Evolutionary conservation across 768 basidiomycete species (phyloP).

Genomic region (Leccinum longicurvipes): DNA sequence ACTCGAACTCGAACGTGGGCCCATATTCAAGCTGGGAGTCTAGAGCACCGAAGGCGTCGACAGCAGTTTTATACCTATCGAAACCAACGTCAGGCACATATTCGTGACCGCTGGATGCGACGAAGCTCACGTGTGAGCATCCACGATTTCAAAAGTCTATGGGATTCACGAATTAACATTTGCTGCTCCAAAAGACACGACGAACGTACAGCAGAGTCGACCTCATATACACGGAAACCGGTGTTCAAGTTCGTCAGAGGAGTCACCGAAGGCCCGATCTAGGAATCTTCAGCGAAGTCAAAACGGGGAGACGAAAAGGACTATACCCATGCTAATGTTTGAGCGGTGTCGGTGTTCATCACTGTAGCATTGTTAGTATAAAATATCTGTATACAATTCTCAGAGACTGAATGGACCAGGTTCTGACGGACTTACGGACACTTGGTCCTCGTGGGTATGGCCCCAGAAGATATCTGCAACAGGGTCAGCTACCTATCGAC

Average conservation of each 20-base stretch:
- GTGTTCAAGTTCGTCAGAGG: slow-evolving; percentile 70
- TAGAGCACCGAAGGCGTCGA: slow-evolving; percentile 53
- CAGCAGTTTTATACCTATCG: slow-evolving; percentile 61
- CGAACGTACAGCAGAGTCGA: slow-evolving; percentile 51
- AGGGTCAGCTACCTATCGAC: slow-evolving; percentile 7
- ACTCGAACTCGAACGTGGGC: slow-evolving; percentile 61
- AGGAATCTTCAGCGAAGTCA: slow-evolving; percentile 7
- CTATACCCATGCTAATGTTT: slow-evolving; percentile 49
- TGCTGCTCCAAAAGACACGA: neutral
- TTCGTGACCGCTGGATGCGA: neutral
- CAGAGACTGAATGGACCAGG: neutral
- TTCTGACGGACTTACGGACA: slow-evolving; percentile 43
- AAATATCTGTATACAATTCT: slow-evolving; percentile 47
- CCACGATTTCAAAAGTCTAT: slow-evolving; percentile 74
- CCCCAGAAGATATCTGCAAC: slow-evolving; percentile 68
- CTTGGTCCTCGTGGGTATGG: slow-evolving; percentile 72
- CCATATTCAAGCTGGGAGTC: slow-evolving; percentile 55
- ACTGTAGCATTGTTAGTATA: slow-evolving; percentile 69
- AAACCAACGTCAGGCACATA: neutral
- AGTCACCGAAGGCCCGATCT: slow-evolving; percentile 71
- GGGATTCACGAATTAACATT: slow-evolving; percentile 2
- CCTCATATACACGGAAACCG: slow-evolving; percentile 55
- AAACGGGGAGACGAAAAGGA: slow-evolving; percentile 1
- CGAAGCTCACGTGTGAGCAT: slow-evolving; percentile 66
- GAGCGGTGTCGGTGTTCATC: slow-evolving; percentile 54